Base-by-base conservation (phyloP, 352 stramenopile species). In the Phytophthora foliorum region DNA sequence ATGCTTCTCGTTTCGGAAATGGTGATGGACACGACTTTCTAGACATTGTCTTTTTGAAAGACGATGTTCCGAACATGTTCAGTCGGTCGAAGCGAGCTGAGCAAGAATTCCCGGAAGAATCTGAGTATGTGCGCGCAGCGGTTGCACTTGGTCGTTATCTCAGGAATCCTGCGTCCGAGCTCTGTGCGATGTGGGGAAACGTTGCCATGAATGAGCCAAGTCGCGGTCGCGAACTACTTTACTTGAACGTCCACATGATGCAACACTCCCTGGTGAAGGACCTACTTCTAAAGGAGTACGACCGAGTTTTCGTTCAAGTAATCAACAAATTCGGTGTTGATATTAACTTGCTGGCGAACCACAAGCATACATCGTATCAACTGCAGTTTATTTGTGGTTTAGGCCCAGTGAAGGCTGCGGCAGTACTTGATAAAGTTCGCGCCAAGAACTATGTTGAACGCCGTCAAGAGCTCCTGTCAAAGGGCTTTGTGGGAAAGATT, bases 251-350 rank as follows among this genome's bases (percentile, higher is more conserved):
- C 32, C 82, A 96, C 60, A 76, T 84, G 57, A 90, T 96, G 83
- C 90, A 97, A 68, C 87, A 95, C 54, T 93, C 85, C 4, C 57
- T 97, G 36, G 88, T 92, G 27, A 94, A 95, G 71, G 88, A 97
- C 42, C 84, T 92, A 63, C 67, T 96, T 13, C 38, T 97, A 44
- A 90, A 85, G 21, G 86, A 95, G 64, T 97, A 95, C 56, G 90
- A 97, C 57, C 87, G 90, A 14, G 84, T 95, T 5, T 97, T 97
- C 62, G 77, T 88, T 42, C 87, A 93, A 69, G 69, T 88, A 17
- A 79, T 95, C 39, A 97, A 96, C 82, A 97, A 96, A 46, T 91
- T 90, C 46, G 90, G 90, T 45, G 80, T 97, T 44, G 90, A 97
- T 63, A 93, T 96, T 57, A 97, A 97, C 64, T 63, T 95, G 60